Evolutionary conservation across 345 rosid species (phyloP).

Genomic region (Eutrema japonicum): DNA sequence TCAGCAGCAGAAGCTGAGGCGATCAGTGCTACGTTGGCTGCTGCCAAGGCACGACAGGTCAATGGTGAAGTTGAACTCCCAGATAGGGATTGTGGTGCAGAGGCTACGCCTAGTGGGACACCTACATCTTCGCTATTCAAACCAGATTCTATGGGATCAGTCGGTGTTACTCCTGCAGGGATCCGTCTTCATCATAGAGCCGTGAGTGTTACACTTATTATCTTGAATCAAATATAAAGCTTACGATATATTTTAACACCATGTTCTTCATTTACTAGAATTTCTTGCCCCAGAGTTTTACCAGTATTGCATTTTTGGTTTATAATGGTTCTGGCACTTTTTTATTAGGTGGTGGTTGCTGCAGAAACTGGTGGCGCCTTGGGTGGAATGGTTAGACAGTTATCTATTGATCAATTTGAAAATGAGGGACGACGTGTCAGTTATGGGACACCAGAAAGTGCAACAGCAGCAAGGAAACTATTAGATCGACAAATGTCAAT

Average conservation of each 20-base stretch:
- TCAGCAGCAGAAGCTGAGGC: constrained; percentile 97
- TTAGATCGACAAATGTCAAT: constrained; percentile 90
- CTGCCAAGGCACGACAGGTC: constrained; percentile 90
- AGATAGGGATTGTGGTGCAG: constrained; percentile 78
- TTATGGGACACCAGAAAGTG: constrained; percentile 88
- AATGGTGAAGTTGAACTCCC: constrained; percentile 85
- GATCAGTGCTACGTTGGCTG: constrained; percentile 85
- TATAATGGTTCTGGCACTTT: constrained; percentile 31
- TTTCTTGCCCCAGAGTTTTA: constrained; percentile 5
- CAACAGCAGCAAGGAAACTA: constrained; percentile 89
- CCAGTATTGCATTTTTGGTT: constrained; percentile 17
- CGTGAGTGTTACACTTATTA: constrained; percentile 51
- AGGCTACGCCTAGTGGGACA: constrained; percentile 84
- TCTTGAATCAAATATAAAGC: constrained; percentile 5
- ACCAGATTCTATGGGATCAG: constrained; percentile 68
- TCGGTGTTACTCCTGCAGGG: constrained; percentile 61
- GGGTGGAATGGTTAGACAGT: constrained; percentile 90
- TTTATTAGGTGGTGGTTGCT: constrained; percentile 78
- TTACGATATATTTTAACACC: constrained; percentile 20
- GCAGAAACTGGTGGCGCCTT: constrained; percentile 92
- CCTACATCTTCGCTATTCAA: constrained; percentile 60
- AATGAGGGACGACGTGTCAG: constrained; percentile 90
- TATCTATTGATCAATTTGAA: constrained; percentile 93
- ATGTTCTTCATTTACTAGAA: constrained; percentile 28
- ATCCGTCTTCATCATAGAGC: constrained; percentile 90